These are phyloP conservation scores for Stagonosporopsis cucurbitacearum DNA, from an alignment of 2,329 filamentous ascomycete genomes.

Conservation along the genomic window DNA sequence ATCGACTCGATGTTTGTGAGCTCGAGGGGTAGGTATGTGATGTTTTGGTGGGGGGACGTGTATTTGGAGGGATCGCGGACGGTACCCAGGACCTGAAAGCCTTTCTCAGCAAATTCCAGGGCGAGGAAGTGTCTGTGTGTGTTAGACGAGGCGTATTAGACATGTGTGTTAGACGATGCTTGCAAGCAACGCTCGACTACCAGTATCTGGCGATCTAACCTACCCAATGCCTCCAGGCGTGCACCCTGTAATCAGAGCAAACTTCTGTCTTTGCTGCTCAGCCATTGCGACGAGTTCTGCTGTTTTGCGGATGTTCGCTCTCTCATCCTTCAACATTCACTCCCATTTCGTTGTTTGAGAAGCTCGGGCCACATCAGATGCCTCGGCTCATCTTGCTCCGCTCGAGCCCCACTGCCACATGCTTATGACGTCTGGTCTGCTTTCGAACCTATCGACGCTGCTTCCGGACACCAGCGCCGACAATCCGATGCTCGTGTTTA, in stretches of 20 bases:
- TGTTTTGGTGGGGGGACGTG: conserved; percentile 56
- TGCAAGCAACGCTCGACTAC: no score
- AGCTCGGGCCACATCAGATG: conserved; percentile 12
- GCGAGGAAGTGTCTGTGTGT: conserved; percentile 57
- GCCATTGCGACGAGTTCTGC: conserved; percentile 18
- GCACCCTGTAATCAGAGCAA: conserved; percentile 52
- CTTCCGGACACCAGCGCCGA: conserved; percentile 5
- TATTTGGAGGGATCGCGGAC: conserved; percentile 60
- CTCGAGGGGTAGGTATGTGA: conserved; percentile 62
- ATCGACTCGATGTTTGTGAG: conserved; percentile 60
- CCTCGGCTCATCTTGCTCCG: conserved; percentile 13
- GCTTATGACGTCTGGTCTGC: conserved; percentile 12
- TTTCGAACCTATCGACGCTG: conserved; percentile 4
- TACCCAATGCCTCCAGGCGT: conserved; percentile 63
- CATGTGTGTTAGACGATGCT: no score
- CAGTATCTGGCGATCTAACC: background rate
- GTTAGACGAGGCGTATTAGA: no score
- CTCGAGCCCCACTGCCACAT: conserved; percentile 5
- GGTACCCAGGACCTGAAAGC: conserved; percentile 64
- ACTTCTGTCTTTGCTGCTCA: conserved; percentile 27
- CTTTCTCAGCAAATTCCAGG: conserved; percentile 60
- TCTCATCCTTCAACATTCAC: background rate
- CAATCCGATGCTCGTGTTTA: conserved; percentile 6
- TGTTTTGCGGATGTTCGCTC: background rate
- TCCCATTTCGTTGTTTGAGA: background rate